Conservation (phyloP, 2,329 filamentous ascomycete species). For the Sarocladiaceae sp. region DNA sequence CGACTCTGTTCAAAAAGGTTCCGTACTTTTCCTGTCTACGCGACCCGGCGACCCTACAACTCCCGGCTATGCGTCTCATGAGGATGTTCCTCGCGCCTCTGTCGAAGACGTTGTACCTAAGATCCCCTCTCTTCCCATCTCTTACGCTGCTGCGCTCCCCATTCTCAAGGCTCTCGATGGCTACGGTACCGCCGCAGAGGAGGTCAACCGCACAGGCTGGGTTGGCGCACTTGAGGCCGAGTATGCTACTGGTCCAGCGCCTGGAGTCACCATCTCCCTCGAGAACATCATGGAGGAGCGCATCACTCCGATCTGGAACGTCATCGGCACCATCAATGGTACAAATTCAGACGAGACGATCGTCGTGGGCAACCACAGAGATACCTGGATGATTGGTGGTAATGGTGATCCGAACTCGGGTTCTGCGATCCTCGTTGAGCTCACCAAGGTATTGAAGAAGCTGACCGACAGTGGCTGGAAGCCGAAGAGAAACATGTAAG, state of each 20-base stretch:
- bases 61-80: conserved; percentile 75
- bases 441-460: conserved; percentile 66
- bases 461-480: conserved; percentile 74
- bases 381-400: conserved; percentile 73
- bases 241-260: conserved; percentile 38
- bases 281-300: conserved; percentile 67
- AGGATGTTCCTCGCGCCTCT: conserved; percentile 62
- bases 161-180: conserved; percentile 76
- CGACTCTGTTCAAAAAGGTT: conserved; percentile 74
- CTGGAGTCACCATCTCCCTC: conserved; percentile 55
- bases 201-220: conserved; percentile 59
- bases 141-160: conserved; percentile 70
- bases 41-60: conserved; percentile 69
- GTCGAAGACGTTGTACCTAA: conserved; percentile 59
- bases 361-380: conserved; percentile 33
- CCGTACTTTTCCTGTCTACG: conserved; percentile 64
- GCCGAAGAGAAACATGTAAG: conserved; percentile 59
- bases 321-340: conserved; percentile 78
- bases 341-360: conserved; percentile 71
- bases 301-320: conserved; percentile 70
- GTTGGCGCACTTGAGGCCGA: conserved; percentile 45
- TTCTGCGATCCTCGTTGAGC: conserved; percentile 71
- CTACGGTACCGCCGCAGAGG: conserved; percentile 62
- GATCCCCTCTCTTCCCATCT: conserved; percentile 80
- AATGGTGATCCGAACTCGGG: conserved; percentile 82